Base-by-base conservation (phyloP, 805 yeast genomes). In the Torulaspora microellipsoides region DNA sequence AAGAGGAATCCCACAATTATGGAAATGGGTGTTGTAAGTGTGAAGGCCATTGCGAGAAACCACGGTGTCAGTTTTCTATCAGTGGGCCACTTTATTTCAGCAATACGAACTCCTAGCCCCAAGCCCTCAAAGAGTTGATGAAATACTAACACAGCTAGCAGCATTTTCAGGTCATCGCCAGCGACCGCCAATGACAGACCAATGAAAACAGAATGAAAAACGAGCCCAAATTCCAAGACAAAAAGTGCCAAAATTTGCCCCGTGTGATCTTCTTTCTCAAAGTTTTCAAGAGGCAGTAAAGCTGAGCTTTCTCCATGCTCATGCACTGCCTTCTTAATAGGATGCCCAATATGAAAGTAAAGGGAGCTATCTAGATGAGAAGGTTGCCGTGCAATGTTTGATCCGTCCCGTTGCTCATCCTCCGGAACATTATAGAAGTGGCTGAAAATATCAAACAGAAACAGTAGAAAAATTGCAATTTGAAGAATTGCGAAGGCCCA, bases 71-170 rank as follows among this genome's bases (percentile, higher is more conserved):
- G 66, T 49, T 71, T 67, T 53, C 63, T 68, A 14, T 48, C 30
- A 7, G 54, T 39, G 3, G 82, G 80, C 78, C 81, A 80, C 27
- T 66, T 55, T 1, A 78, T 70, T 27, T 71, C 72, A 1, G 88
- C 83, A 30, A 84, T 71, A 63, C 95, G 77, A 8, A 91, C 75
- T 17, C 95, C 95, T 51, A 87, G 69, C 46, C 95, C 95, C 38
- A 87, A 71, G 38, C 95, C 95, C 67, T 86, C 95, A 58, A 86
- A 86, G 70, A 81, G 71, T 65, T 86, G 95, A 61, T 87, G 89
- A 71, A 78, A 80, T 4, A 81, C 76, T 34, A 75, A 51, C n/a
- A 76, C 95, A 49, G 83, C 74, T 62, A 83, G 85, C 38, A 86
- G 68, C 5, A 85, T 75, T 46, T 70, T 75, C 59, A 85, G 86